These are phyloP conservation scores for Teunomyces gatunensis DNA, from an alignment of 805 yeast species.

Conservation along the genomic window DNA sequence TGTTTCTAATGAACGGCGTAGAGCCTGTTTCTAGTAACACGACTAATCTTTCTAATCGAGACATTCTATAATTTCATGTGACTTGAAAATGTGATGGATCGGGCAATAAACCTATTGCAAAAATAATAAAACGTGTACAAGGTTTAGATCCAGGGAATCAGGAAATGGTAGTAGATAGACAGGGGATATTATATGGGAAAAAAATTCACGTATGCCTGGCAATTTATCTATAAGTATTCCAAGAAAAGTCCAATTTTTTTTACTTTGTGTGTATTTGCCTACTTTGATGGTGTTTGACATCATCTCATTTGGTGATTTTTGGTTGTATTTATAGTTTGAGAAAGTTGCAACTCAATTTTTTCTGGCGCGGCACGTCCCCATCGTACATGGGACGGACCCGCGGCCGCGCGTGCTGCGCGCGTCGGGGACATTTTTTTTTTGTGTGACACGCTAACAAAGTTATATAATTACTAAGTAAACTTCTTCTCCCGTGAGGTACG, in stretches of 20 bases:
- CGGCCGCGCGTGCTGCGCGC: not conserved
- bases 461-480: slow-evolving; percentile 8
- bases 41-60: slow-evolving; percentile 56
- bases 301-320: slow-evolving; percentile 14
- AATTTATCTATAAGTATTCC: not conserved
- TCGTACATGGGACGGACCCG: slow-evolving; percentile 1
- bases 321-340: slow-evolving; percentile 13
- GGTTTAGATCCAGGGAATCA: not conserved
- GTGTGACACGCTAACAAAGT: not conserved
- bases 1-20: slow-evolving; percentile 85
- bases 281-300: not conserved
- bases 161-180: not conserved
- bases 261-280: slow-evolving; percentile 2
- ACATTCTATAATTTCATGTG: slow-evolving; percentile 23
- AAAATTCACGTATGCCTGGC: not conserved
- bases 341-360: slow-evolving; percentile 7
- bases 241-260: not conserved
- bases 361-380: slow-evolving; percentile 2
- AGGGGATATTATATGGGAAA: not conserved
- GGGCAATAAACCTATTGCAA: not conserved
- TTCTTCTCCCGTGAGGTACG: slow-evolving; percentile 47
- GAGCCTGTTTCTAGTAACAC: slow-evolving; percentile 86
- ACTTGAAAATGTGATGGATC: not conserved
- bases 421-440: not conserved
- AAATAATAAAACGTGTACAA: not conserved